phyloP scores from a whole-genome alignment of 768 basidiomycete species.

The Pulveroboletus sp. region DNA sequence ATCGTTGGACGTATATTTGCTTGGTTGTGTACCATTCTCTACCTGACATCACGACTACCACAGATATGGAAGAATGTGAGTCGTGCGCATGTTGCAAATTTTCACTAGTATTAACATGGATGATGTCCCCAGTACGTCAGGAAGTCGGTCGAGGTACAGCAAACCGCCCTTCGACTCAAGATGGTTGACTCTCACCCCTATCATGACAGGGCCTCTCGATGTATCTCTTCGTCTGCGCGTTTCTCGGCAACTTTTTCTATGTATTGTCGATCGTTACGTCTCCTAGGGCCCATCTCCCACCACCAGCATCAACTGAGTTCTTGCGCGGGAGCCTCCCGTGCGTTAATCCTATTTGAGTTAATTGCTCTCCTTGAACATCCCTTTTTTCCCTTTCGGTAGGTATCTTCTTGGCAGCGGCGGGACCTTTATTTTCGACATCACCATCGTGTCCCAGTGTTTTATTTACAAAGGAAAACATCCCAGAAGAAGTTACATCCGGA shows the following conservation, averaged over 20 bases:
- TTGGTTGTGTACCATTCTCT: constrained; percentile 90
- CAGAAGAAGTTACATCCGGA: constrained; percentile 25
- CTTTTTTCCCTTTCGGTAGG: constrained; percentile 31
- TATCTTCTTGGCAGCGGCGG: constrained; percentile 91
- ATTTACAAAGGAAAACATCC: constrained; percentile 59
- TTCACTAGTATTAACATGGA: constrained; percentile 3
- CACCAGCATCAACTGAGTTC: constrained; percentile 58
- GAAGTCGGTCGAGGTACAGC: constrained; percentile 78
- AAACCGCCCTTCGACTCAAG: not conserved
- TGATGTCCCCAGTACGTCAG: constrained; percentile 57
- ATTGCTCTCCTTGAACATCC: not conserved
- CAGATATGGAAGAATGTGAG: constrained; percentile 99
- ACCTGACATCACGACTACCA: constrained; percentile 89
- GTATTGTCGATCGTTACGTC: constrained; percentile 85
- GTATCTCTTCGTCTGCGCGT: constrained; percentile 89
- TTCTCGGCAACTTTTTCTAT: constrained; percentile 90
- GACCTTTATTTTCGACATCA: constrained; percentile 88
- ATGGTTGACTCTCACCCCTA: constrained; percentile 3
- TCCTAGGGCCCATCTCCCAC: constrained; percentile 53
- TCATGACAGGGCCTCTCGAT: constrained; percentile 77
- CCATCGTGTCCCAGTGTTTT: constrained; percentile 81
- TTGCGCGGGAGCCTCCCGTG: constrained; percentile 83
- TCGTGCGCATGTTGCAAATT: constrained; percentile 15
- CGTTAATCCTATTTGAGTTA: constrained; percentile 28
- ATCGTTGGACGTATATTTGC: constrained; percentile 87